Base-by-base conservation (phyloP, 2,329 filamentous ascomycete species). In the Colletotrichum tanaceti region DNA sequence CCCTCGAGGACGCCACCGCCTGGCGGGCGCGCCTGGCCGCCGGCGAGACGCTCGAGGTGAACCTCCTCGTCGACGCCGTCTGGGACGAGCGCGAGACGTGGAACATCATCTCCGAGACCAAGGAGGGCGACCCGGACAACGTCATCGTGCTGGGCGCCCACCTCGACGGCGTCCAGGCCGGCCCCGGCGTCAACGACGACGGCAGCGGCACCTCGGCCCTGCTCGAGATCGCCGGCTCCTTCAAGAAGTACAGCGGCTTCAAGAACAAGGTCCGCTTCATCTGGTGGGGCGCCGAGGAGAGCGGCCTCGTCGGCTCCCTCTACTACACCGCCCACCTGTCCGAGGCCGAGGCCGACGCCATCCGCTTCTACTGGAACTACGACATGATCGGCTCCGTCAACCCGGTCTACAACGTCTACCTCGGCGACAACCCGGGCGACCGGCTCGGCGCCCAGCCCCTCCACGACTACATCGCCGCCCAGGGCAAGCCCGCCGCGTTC, bases 301-400 rank as follows among this genome's bases (percentile, higher is more conserved):
- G 75, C 44, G 82, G 82, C n/a, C 75, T 84, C 18, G 70, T 81
- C 54, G 83, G 82, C n/a, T 83, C 81, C 6, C 73, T 79, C 22
- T 76, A 81, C 75, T 83, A 83, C 65, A 79, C 76, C 1, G 65
- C 74, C 16, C 74, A 75, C 7, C 77, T 84, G 35, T 73, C 76
- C 13, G 72, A 76, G 24, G 73, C 75, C 1, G 80, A 83, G 52
- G 77, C 78, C 0, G 80, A 86, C 69, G 89, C 87, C 77, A 88
- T 92, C 73, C 83, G 85, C 2, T 87, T 91, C 39, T 90, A 91
- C 80, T 86, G 91, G 75, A 90, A 92, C 80, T 91, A 90, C 73
- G 90, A 92, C 78, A 92, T 92, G 90, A 89, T 91, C 64, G 82
- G 79, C n/a, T 83, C 81, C 18, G 76, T 77, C 4, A 73, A 75